A percentile compares a stretch with the other conserved stretches of the same genome.
Conservation (phyloP, 371 early-diverging fungal genomes). For the Paramicrosporidium saccamoebae region DNA sequence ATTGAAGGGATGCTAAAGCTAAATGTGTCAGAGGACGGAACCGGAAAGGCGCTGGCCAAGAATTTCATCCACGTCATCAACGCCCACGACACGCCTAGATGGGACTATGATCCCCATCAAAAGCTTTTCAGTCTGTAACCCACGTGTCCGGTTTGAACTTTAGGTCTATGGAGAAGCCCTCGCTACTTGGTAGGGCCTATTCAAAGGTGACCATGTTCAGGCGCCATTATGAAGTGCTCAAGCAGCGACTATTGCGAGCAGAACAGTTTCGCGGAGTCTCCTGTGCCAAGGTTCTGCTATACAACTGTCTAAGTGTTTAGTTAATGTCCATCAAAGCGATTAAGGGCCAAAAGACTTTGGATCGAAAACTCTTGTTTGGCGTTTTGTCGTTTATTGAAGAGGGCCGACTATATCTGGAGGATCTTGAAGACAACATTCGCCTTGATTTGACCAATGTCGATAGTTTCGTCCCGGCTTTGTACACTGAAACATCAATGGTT, state of each 20-base stretch:
- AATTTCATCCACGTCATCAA: slow-evolving; percentile 29
- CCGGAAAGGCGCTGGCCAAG: slow-evolving; percentile 12
- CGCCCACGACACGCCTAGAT: slow-evolving; percentile 30
- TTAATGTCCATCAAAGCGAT: slow-evolving; percentile 45
- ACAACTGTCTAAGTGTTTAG: slow-evolving; percentile 11
- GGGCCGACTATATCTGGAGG: slow-evolving; percentile 49
- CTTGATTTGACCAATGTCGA: slow-evolving; percentile 11
- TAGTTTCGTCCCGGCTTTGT: slow-evolving; percentile 29
- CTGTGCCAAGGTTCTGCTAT: slow-evolving; percentile 4
- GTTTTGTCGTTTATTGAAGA: slow-evolving; percentile 53
- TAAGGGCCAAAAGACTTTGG: slow-evolving; percentile 32
- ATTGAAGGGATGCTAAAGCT: slow-evolving; percentile 7
- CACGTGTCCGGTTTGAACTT: slow-evolving; percentile 1
- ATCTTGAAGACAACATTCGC: slow-evolving; percentile 30
- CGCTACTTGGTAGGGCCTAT: slow-evolving; percentile 16
- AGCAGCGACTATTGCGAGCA: slow-evolving; percentile 41
- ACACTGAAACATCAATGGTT: slow-evolving; percentile 45
- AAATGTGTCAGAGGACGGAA: slow-evolving; percentile 6
- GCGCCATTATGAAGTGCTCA: slow-evolving; percentile 31
- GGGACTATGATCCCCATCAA: slow-evolving; percentile 18
- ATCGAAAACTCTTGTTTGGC: slow-evolving; percentile 40
- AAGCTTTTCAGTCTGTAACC: slow-evolving; percentile 16
- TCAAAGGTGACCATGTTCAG: slow-evolving; percentile 25
- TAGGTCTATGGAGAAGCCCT: slow-evolving; percentile 4
- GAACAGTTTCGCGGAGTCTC: slow-evolving; percentile 29